Evolutionary conservation across 768 basidiomycete species (phyloP).

Genomic region (Mycena vitilis): DNA sequence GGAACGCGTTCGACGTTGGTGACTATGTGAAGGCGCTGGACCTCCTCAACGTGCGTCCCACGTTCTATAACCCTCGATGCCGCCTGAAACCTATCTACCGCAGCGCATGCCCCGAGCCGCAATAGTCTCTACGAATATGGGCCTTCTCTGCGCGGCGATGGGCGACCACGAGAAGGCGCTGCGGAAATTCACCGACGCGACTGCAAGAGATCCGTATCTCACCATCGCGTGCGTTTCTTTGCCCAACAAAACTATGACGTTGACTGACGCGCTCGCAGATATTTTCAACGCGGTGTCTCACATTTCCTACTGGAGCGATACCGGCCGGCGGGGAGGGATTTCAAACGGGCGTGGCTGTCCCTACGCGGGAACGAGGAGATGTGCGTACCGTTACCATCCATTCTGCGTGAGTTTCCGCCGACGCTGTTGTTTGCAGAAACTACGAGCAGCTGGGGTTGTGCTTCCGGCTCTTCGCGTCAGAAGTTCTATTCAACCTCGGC

Average conservation of each 20-base stretch:
- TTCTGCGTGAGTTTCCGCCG: too few species aligned
- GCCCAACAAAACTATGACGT: too few species aligned
- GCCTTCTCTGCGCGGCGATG: conserved; percentile 19
- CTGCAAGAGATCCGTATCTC: conserved; percentile 15
- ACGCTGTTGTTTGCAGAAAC: not conserved
- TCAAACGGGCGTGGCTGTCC: conserved; percentile 21
- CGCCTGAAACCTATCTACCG: too few species aligned
- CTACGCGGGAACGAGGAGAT: conserved; percentile 29
- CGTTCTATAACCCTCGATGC: not conserved
- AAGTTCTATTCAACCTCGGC: conserved; percentile 28
- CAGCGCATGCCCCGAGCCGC: conserved; percentile 16
- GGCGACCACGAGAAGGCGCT: conserved; percentile 29
- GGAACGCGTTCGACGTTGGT: not conserved
- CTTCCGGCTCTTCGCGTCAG: conserved; percentile 27
- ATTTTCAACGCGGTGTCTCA: conserved; percentile 30
- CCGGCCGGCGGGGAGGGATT: conserved; percentile 17
- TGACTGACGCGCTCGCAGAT: not conserved
- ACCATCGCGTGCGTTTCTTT: conserved; percentile 19
- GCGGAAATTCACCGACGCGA: conserved; percentile 24
- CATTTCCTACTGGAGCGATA: conserved; percentile 27
- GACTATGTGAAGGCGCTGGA: conserved; percentile 8
- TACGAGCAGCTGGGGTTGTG: conserved; percentile 24
- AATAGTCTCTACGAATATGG: conserved; percentile 23
- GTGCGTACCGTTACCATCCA: not conserved
- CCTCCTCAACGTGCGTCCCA: conserved; percentile 10